These are phyloP conservation scores for Nakazawaea peltata DNA, from an alignment of 805 yeast genomes.

Conservation along the genomic window DNA sequence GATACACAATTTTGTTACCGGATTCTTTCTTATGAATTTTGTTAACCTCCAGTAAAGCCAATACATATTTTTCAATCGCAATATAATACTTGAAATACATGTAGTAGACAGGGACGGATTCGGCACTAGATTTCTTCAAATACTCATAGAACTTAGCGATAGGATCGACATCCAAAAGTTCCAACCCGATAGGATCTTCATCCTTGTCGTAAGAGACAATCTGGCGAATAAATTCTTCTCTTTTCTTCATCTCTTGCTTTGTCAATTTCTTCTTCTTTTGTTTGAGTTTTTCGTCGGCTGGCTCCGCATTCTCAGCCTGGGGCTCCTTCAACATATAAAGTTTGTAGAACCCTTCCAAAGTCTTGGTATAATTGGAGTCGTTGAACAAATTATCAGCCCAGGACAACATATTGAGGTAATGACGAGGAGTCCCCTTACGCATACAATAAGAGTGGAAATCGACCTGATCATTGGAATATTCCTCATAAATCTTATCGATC, in stretches of 20 bases:
- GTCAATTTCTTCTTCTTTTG: slow-evolving; percentile 37
- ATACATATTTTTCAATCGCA: slow-evolving; percentile 28
- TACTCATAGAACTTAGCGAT: slow-evolving; percentile 31
- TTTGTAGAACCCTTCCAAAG: slow-evolving; percentile 53
- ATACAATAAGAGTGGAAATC: slow-evolving; percentile 93
- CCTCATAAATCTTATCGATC: slow-evolving; percentile 57
- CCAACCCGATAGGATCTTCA: slow-evolving; percentile 53
- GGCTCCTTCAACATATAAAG: slow-evolving; percentile 41
- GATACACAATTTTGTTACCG: slow-evolving; percentile 2
- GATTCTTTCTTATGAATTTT: slow-evolving; percentile 17
- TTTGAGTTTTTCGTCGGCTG: slow-evolving; percentile 19
- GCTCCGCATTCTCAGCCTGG: slow-evolving; percentile 19
- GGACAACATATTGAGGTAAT: slow-evolving; percentile 63
- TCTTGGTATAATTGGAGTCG: slow-evolving; percentile 67
- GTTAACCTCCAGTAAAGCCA: slow-evolving; percentile 36
- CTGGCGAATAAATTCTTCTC: slow-evolving; percentile 42
- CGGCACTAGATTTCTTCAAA: slow-evolving; percentile 28
- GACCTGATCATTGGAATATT: slow-evolving; percentile 74
- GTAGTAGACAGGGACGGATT: slow-evolving; percentile 32
- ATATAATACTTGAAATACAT: slow-evolving; percentile 31
- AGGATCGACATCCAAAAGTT: slow-evolving; percentile 27
- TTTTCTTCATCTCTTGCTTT: slow-evolving; percentile 47
- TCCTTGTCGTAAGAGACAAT: slow-evolving; percentile 36
- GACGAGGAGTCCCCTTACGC: slow-evolving; percentile 84
- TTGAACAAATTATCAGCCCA: slow-evolving; percentile 79